These are phyloP conservation scores for Chenopodium suecicum DNA, from an alignment of 148 eudicot genomes.

Conservation along the genomic window DNA sequence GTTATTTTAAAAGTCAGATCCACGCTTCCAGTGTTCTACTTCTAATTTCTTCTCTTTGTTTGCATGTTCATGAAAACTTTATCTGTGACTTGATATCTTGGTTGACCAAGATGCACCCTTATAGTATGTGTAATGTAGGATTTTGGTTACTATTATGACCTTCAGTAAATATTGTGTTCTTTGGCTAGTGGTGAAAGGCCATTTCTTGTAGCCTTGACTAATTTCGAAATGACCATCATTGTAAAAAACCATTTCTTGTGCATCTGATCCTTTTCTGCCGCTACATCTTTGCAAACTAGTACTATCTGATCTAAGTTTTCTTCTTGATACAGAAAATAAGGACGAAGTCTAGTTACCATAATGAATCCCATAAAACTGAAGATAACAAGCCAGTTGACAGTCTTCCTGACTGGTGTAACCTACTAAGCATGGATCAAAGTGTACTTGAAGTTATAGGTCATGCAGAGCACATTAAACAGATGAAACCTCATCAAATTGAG, in stretches of 20 bases:
- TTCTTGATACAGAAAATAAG: conserved; percentile 39
- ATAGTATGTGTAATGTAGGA: too few species aligned
- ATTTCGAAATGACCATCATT: neutral
- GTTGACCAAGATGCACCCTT: too few species aligned
- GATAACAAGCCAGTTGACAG: conserved; percentile 4
- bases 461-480: conserved; percentile 60
- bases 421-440: conserved; percentile 33
- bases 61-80: too few species aligned
- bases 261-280: neutral
- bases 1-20: too few species aligned
- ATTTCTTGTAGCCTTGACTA: too few species aligned
- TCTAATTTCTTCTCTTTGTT: too few species aligned
- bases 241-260: neutral
- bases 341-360: conserved; percentile 22
- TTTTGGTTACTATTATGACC: neutral
- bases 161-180: too few species aligned
- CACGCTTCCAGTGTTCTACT: too few species aligned
- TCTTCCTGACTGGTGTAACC: conserved; percentile 35
- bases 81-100: too few species aligned
- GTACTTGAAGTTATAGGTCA: conserved; percentile 50
- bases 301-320: neutral
- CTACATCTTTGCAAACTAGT: neutral
- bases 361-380: conserved; percentile 15
- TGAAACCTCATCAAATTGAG: conserved; percentile 82
- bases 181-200: too few species aligned